A percentile compares a stretch with the other conserved stretches of the same genome.
Evolutionary conservation across 441 rosid species (phyloP).

Genomic region (Macaranga tanarius): DNA sequence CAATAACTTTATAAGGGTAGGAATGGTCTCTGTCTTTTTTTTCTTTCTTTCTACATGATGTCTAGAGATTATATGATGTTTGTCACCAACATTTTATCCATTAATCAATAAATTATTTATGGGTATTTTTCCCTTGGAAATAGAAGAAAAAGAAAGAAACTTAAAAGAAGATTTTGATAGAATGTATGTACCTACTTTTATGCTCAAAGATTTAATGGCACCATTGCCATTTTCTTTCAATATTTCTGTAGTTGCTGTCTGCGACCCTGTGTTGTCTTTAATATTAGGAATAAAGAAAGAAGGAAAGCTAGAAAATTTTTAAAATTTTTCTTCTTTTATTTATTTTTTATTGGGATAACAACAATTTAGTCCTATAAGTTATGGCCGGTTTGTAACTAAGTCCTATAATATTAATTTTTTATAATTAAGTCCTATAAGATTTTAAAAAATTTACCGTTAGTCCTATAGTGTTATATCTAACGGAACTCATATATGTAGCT

Average conservation of each 20-base stretch:
- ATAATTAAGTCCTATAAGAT: too few species aligned
- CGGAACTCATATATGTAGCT: too few species aligned
- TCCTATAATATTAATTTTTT: too few species aligned
- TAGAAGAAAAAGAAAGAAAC: background rate
- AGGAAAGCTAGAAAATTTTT: constrained; percentile 27
- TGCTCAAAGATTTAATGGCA: constrained; percentile 38
- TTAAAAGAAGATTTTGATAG: background rate
- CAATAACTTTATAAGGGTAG: constrained; percentile 75
- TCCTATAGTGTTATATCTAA: too few species aligned
- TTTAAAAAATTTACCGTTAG: too few species aligned
- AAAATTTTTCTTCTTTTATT: background rate
- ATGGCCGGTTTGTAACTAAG: too few species aligned
- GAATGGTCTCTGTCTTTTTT: constrained; percentile 42
- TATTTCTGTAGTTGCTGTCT: background rate
- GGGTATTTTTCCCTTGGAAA: too few species aligned
- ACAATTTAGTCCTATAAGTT: too few species aligned
- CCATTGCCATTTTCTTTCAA: constrained; percentile 48
- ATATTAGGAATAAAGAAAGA: background rate
- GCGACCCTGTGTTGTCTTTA: too few species aligned
- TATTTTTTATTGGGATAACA: too few species aligned
- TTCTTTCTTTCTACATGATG: constrained; percentile 69
- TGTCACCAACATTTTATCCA: constrained; percentile 16
- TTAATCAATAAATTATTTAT: background rate
- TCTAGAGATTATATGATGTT: constrained; percentile 31
- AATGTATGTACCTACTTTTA: constrained; percentile 45